Evolutionary conservation across 1,284 basidiomycete species (phyloP).

Genomic region (Sanghuangporus sanghuang): DNA sequence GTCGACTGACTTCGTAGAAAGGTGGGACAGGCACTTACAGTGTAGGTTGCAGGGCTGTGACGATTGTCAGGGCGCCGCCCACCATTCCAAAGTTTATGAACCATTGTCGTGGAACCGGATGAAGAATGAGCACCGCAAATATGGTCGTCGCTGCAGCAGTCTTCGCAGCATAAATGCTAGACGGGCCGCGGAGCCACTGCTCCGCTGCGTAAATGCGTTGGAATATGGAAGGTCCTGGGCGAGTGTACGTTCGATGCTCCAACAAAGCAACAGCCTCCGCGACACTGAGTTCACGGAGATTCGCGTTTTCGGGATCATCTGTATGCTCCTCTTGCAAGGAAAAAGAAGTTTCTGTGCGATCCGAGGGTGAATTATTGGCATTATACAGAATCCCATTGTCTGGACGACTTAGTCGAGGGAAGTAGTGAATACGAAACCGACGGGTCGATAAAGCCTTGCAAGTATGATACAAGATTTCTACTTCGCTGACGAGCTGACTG

Average conservation of each 20-base stretch:
- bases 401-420: slow-evolving; percentile 23
- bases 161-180: slow-evolving; percentile 28
- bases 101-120: slow-evolving; percentile 23
- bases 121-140: slow-evolving; percentile 26
- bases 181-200: slow-evolving; percentile 22
- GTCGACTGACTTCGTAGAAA: neutral
- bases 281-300: slow-evolving; percentile 21
- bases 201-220: slow-evolving; percentile 24
- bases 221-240: slow-evolving; percentile 20
- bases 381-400: slow-evolving; percentile 1
- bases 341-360: neutral
- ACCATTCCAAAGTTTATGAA: slow-evolving; percentile 29
- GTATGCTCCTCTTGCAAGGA: neutral
- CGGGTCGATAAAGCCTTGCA: slow-evolving; percentile 12
- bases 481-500: slow-evolving; percentile 25
- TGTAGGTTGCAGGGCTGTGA: slow-evolving; percentile 30
- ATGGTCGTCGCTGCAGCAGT: slow-evolving; percentile 26
- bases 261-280: slow-evolving; percentile 29
- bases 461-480: slow-evolving; percentile 23
- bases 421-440: slow-evolving; percentile 28
- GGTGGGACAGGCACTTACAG: slow-evolving; percentile 16
- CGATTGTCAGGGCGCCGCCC: slow-evolving; percentile 29
- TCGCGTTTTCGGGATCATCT: slow-evolving; percentile 1
- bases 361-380: neutral
- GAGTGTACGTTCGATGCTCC: slow-evolving; percentile 20